These are phyloP conservation scores for Allantophomopsis cytisporea DNA, from an alignment of 2,329 filamentous ascomycete species.

Conservation along the genomic window DNA sequence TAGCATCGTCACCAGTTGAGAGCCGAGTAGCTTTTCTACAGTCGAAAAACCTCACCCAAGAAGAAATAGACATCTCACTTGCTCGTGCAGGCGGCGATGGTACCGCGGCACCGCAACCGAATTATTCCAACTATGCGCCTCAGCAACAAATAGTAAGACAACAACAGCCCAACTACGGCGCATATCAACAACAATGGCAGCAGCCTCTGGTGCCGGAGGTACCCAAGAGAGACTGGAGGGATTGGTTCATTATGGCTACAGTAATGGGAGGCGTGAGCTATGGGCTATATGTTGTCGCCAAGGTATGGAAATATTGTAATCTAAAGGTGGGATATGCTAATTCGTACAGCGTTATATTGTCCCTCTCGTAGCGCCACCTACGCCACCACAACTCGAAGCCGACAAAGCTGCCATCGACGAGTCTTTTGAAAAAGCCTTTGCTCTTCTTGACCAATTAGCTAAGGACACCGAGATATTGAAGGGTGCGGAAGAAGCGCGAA, in stretches of 20 bases:
- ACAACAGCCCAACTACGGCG: constrained; percentile 27
- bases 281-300: constrained; percentile 75
- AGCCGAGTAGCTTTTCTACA: constrained; percentile 87
- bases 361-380: constrained; percentile 84
- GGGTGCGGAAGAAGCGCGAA: constrained; percentile 70
- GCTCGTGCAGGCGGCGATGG: constrained; percentile 53
- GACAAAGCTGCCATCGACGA: constrained; percentile 90
- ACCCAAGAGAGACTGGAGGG: constrained; percentile 84
- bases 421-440: constrained; percentile 84
- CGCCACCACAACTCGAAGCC: constrained; percentile 82
- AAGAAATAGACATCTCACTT: constrained; percentile 81
- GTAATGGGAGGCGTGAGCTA: constrained; percentile 84
- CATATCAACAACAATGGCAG: constrained; percentile 40
- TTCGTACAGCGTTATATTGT: constrained; percentile 65
- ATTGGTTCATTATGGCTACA: constrained; percentile 99
- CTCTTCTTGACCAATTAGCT: constrained; percentile 79
- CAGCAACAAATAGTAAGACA: constrained; percentile 26
- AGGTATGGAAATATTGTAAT: constrained; percentile 37
- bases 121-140: constrained; percentile 23
- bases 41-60: constrained; percentile 92
- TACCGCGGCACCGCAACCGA: constrained; percentile 22
- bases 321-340: constrained; percentile 11
- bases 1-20: constrained; percentile 79
- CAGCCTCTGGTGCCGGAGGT: constrained; percentile 38
- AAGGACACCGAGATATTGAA: constrained; percentile 86